Conservation (phyloP, 2,329 filamentous ascomycete genomes). For the Didymella pomorum region DNA sequence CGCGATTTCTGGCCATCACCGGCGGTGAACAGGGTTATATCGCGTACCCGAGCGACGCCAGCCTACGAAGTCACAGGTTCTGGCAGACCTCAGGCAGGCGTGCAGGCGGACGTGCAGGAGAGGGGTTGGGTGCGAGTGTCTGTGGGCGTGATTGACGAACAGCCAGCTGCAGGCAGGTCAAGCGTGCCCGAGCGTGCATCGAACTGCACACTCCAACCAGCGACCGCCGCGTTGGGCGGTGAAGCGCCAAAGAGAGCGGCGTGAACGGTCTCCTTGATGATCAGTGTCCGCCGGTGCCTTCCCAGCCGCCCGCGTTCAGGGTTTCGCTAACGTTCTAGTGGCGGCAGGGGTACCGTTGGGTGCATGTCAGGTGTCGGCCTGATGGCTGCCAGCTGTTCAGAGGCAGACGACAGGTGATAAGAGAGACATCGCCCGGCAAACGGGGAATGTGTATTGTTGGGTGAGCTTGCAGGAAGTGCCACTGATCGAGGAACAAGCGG, state of each 20-base stretch:
- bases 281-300: slow-evolving; percentile 30
- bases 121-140: slow-evolving; percentile 32
- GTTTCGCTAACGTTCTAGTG: slow-evolving; percentile 36
- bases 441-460: slow-evolving; percentile 4
- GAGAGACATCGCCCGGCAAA: slow-evolving; percentile 18
- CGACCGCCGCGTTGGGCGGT: slow-evolving; percentile 39
- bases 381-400: slow-evolving; percentile 40
- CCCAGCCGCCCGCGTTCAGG: slow-evolving; percentile 32
- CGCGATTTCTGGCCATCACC: slow-evolving; percentile 48
- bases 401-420: slow-evolving; percentile 31
- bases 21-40: slow-evolving; percentile 39
- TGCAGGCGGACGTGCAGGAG: slow-evolving; percentile 36
- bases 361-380: slow-evolving; percentile 38
- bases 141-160: slow-evolving; percentile 41
- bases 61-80: slow-evolving; percentile 42
- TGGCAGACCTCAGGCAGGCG: slow-evolving; percentile 43
- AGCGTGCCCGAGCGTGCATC: slow-evolving; percentile 22
- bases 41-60: slow-evolving; percentile 38
- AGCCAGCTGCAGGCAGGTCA: slow-evolving; percentile 26
- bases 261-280: slow-evolving; percentile 35
- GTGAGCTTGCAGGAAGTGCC: slow-evolving; percentile 6
- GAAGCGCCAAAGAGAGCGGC: slow-evolving; percentile 30
- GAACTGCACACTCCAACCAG: slow-evolving; percentile 25
- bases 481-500: slow-evolving; percentile 19
- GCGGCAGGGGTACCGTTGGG: slow-evolving; percentile 26